Base-by-base conservation (phyloP, 306 rosid genomes). In the Styphnolobium japonicum region DNA sequence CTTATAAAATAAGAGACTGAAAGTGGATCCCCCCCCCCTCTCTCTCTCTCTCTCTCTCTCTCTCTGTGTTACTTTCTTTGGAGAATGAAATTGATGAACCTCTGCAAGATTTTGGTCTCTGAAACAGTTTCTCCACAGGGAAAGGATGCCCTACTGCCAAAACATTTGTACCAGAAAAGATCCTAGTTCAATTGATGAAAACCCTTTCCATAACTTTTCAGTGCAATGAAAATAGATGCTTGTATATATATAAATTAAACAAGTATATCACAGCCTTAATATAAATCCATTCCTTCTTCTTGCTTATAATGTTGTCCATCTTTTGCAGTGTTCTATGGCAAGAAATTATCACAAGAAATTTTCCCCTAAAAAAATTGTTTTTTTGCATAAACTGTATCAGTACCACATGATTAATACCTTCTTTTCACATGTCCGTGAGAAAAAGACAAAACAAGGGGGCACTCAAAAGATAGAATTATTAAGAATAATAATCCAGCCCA, bases 401-500 rank as follows among this genome's bases (percentile, higher is more conserved):
- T 34, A 45, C 46, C 74, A 55, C 60, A 67, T 31, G 53, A 75
- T 61, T 18, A 73, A 69, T 42, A 34, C 42, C 79, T 65, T 71
- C 45, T 46, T 22, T 34, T 70, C 34, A 7, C 31, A 76, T 6
- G 48, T 51, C 74, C 40, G 37, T 3, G 7, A 40, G 19, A 43
- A 66, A 81, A 39, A 12, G 6, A 37, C 77, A 58, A 77, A 64
- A 65, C 19, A 33, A 80, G 31, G 71, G 21, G 61, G n/a, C 45
- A 56, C 39, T 51, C 23, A 11, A 45, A 45, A 55, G 71, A 78
- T 43, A 42, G 76, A 67, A 67, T 52, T 25, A 78, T 21, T 55
- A 74, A 74, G 58, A 78, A 55, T 46, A 79, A 37, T 33, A 81
- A 56, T 48, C 81, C 69, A 68, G 60, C 37, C 36, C 16, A 56